Evolutionary conservation across 768 basidiomycete species (phyloP), one percentile per base, ranked within the genome.

Genomic region (Tylopilus plumbeoviolaceoides): DNA sequence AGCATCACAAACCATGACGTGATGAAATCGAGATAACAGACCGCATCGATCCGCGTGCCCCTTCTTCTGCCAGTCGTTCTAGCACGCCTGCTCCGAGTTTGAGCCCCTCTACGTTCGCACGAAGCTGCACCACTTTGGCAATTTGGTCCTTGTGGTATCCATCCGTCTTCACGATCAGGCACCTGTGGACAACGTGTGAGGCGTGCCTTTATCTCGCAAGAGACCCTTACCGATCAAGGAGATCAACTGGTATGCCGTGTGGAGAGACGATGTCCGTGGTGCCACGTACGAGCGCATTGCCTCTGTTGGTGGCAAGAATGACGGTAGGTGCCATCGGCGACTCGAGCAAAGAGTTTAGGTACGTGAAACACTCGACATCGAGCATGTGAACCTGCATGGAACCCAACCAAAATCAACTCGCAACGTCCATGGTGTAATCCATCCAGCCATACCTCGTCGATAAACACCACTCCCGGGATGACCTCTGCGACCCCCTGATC

Each of bases 351-450:
- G 93, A 87, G 70, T 98, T 98, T 35, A 99, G 81, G 73, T 95
- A 99, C 5, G 97, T 98, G 76, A 98, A 99, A 70, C 95, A 98
- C 70, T 99, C 97, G 63, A 98, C 95, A 69, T 99, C 97, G 55
- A 99, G 84, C 95, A 98, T 98, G 73, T 99, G 97, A 21, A 98
- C 95, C 94, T 97, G 63, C 17, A 33, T 2, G 14, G 10, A 40
- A 7, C 38, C 18, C 33, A 17, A 8, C 23, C n/a, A 21, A 7
- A 14, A 10, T 68, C n/a, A 63, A 31, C 39, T 38, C 39, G 5
- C 14, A 8, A 39, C 10, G 11, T 17, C 28, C 12, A 10, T 20
- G 44, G 27, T 10, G 18, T 9, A 9, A 56, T 21, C n/a, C n/a
- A 20, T 44, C 46, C 51, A 38, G 6, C 64, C 80, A 53, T 61